Base-by-base conservation (phyloP, 208 protist genomes). In the Porcisia deanei region DNA sequence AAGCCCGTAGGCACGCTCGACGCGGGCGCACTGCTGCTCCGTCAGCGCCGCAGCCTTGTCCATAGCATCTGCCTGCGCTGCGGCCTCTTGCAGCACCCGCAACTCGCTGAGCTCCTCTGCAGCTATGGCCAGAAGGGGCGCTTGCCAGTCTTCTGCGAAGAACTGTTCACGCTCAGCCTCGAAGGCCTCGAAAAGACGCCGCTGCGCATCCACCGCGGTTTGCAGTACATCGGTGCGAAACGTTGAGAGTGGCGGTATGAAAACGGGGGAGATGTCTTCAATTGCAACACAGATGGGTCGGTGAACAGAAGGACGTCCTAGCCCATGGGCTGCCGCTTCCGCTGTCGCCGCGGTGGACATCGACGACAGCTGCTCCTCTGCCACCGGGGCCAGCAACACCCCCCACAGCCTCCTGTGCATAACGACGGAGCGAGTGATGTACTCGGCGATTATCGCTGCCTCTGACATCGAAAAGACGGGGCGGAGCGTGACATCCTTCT, bases 341-440 rank as follows among this genome's bases (percentile, higher is more conserved):
- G 72, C 65, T 47, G 45, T 58, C 30, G 12, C 41, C 60, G 79
- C 41, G 43, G 69, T 54, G 30, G 53, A 49, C 57, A 54, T 64
- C 2, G 67, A 52, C 58, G 68, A 30, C 25, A 83, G 82, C 71
- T 86, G 80, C 55, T 64, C 53, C 20, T 72, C 68, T 18, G 75
- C 3, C 30, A 55, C n/a, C 12, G 34, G 65, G 0, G 18, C 49
- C 63, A 94, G 70, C 59, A 91, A 47, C 6, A 75, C 59, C 16
- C 60, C 76, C 80, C 91, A 91, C 68, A 96, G 84, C 16, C 83
- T 76, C 78, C 88, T 92, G 71, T 96, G 92, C 67, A 55, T 81
- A n/a, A 89, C 69, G 1, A 81, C 77, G 6, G 90, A 89, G n/a
- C 73, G 64, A 20, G 84, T 88, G 49, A 96, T 76, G 67, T 85